A percentile compares a stretch with the other conserved stretches of the same genome.
These are phyloP conservation scores for Paramecium octaurelia DNA, from an alignment of 73 alveolate genomes.

Conservation along the genomic window DNA sequence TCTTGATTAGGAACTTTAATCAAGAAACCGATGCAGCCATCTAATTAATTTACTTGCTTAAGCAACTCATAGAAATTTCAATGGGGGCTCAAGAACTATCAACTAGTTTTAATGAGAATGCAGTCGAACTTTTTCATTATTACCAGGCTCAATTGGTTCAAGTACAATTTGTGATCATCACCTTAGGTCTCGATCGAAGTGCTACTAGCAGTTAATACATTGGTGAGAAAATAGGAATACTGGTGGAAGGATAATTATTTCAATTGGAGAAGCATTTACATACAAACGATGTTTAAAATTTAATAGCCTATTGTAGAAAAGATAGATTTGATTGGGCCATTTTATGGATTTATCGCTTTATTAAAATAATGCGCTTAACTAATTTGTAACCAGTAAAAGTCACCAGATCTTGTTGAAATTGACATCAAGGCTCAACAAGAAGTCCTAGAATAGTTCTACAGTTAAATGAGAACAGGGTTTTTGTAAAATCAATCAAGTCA, in stretches of 20 bases:
- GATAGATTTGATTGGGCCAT: background rate
- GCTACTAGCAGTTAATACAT: background rate
- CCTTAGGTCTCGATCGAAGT: background rate
- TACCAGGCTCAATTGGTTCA: background rate
- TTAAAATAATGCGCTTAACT: background rate
- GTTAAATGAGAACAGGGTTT: background rate
- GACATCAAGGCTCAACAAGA: background rate
- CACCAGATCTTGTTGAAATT: background rate
- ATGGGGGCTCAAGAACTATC: background rate
- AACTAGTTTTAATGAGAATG: constrained; percentile 1
- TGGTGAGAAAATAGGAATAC: background rate
- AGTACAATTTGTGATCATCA: background rate
- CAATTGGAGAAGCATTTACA: background rate
- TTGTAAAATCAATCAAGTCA: background rate
- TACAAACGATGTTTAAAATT: background rate
- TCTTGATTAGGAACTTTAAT: constrained; percentile 17
- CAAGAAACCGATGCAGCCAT: constrained; percentile 17
- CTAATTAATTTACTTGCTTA: background rate
- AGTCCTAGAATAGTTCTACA: background rate
- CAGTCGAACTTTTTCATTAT: constrained; percentile 3
- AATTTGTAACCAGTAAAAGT: background rate
- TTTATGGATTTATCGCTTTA: background rate
- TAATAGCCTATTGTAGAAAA: background rate
- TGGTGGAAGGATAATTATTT: constrained; percentile 44
- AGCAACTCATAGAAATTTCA: background rate